Evolutionary conservation across 2,329 filamentous ascomycete genomes (phyloP), one percentile per base, ranked within the genome.

Genomic region (Xylariomycetidae sp.): DNA sequence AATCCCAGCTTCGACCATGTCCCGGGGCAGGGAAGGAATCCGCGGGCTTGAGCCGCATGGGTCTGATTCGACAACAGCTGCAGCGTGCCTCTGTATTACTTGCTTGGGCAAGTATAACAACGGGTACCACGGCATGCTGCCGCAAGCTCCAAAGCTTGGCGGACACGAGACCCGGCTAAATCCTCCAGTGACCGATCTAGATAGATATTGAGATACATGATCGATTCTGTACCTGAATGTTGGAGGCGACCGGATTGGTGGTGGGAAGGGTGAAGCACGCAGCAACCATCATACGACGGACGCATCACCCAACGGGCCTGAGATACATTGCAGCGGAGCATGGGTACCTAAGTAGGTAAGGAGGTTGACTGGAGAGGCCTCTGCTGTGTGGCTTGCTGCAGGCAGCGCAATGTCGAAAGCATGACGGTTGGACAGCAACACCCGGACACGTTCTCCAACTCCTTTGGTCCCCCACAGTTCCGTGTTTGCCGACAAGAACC

Each of bases 171-270:
- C 26, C 29, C 31, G 29, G 30, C 25, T 30, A 25, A 33, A 37
- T 36, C 34, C 27, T 28, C 41, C 39, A 37, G 37, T 38, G 15
- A 18, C 7, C 33, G 36, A 36, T 40, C 28, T 34, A 29, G 34
- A 18, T 16, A 33, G 25, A 33, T 25, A 16, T 31, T 38, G 32
- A 31, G 27, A 26, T 14, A 35, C 29, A 36, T 36, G 16, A 31
- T 31, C 41, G 36, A 40, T 42, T 29, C 34, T 37, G 30, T 41
- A 17, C 37, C 37, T 44, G 44, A 36, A 33, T 42, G 16, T 30
- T 15, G 27, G 23, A 33, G 20, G 38, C 27, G 18, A 30, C 13
- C 17, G 16, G 25, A 25, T 25, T 17, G 16, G 19, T 16, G 32
- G 23, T n/a, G 29, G 15, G 16, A 34, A 26, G 22, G 22, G 12